Conservation (phyloP, 345 rosid genomes). For the Pistacia vera region DNA sequence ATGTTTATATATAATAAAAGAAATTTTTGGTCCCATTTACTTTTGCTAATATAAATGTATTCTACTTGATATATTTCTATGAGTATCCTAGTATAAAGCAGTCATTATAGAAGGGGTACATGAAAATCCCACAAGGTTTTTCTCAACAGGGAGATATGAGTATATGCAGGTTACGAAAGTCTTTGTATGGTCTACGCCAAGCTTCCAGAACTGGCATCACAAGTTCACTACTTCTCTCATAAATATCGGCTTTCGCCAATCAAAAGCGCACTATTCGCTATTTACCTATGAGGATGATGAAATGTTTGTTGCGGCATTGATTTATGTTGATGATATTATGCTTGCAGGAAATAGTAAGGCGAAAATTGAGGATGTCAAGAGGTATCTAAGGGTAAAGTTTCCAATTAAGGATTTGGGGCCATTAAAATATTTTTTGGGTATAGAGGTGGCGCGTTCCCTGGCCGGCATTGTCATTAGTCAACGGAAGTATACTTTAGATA, state of each 20-base stretch:
- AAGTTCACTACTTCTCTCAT: neutral
- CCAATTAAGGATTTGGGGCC: slow-evolving; percentile 9
- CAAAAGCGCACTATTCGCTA: neutral
- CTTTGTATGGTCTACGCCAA: neutral
- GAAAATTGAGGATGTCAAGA: too few relatives aligned
- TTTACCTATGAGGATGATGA: neutral
- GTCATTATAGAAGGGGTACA: neutral
- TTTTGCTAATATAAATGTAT: too few relatives aligned
- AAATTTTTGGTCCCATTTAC: too few relatives aligned
- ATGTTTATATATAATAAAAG: too few relatives aligned
- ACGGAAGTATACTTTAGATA: too few relatives aligned
- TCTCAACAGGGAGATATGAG: too few relatives aligned
- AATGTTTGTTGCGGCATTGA: neutral
- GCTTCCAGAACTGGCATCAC: neutral
- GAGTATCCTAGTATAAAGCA: too few relatives aligned
- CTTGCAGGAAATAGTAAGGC: neutral
- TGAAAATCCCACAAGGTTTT: neutral
- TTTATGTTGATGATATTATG: slow-evolving; percentile 16
- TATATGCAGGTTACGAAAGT: neutral
- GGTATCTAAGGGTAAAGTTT: too few relatives aligned
- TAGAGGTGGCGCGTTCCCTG: neutral
- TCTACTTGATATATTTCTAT: too few relatives aligned
- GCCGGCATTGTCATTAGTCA: neutral
- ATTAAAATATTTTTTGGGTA: slow-evolving; percentile 4
- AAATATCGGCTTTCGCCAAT: neutral